These are phyloP conservation scores for Metschnikowia gruessii DNA, from an alignment of 805 yeast genomes.

Conservation along the genomic window DNA sequence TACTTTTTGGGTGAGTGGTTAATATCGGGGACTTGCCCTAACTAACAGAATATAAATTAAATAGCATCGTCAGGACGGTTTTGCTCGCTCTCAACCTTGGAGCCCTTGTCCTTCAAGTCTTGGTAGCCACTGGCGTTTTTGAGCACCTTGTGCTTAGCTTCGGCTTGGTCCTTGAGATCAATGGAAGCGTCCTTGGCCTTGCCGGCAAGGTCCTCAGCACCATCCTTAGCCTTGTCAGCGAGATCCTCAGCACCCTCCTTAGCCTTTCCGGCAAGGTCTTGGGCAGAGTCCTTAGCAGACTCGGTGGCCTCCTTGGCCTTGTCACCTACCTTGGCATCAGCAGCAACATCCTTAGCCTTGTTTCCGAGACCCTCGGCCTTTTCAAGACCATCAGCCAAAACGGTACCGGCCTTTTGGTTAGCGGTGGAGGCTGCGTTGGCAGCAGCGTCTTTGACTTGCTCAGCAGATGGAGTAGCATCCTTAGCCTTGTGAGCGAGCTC, in stretches of 20 bases:
- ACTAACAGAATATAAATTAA: conserved; percentile 13
- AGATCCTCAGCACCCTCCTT: conserved; percentile 11
- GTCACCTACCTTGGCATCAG: no score
- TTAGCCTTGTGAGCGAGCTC: conserved; percentile 14
- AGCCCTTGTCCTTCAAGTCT: conserved; percentile 43
- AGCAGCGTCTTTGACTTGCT: no score
- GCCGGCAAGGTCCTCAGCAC: conserved; percentile 16
- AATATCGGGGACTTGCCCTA: no score
- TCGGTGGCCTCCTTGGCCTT: no score
- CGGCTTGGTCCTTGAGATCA: conserved; percentile 11
- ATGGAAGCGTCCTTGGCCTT: conserved; percentile 17
- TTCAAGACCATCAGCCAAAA: conserved; percentile 32
- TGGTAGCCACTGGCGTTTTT: conserved; percentile 36
- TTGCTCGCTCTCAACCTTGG: conserved; percentile 42
- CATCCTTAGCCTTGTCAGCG: conserved; percentile 13
- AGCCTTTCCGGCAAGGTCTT: conserved; percentile 3
- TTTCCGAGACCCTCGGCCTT: conserved; percentile 21
- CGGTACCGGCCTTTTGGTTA: conserved; percentile 33
- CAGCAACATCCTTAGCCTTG: conserved; percentile 11
- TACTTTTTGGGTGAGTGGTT: not conserved
- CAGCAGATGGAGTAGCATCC: conserved; percentile 3
- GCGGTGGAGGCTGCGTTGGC: conserved; percentile 18
- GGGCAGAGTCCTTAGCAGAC: not conserved
- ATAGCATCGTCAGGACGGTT: conserved; percentile 48
- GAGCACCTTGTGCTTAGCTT: conserved; percentile 23